Conservation (phyloP, 1,284 basidiomycete genomes). For the Fomitopsis palustris region DNA sequence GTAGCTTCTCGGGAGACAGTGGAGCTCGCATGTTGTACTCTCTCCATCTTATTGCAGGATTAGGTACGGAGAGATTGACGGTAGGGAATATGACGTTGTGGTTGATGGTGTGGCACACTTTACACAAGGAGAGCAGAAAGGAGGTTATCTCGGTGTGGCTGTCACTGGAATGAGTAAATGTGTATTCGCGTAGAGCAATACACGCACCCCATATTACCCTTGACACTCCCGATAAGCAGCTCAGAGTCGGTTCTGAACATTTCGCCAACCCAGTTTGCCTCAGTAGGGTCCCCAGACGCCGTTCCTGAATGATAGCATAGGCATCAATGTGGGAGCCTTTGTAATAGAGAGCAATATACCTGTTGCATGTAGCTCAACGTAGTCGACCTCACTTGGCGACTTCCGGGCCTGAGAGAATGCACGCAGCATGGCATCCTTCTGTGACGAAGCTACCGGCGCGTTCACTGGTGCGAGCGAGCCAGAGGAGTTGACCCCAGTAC, state of each 20-base stretch:
- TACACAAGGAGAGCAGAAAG: constrained; percentile 40
- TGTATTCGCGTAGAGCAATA: too few species aligned
- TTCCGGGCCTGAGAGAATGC: constrained; percentile 29
- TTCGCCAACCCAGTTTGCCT: constrained; percentile 45
- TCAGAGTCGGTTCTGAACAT: constrained; percentile 29
- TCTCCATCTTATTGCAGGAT: constrained; percentile 38
- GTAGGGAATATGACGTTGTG: constrained; percentile 36
- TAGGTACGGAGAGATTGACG: constrained; percentile 32
- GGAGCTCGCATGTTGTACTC: constrained; percentile 27
- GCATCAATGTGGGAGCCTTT: too few species aligned
- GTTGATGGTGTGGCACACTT: constrained; percentile 38
- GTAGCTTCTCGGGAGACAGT: constrained; percentile 9
- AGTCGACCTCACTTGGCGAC: constrained; percentile 39
- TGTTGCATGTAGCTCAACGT: constrained; percentile 46
- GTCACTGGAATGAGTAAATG: too few species aligned
- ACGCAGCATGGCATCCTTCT: constrained; percentile 32
- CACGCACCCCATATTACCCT: constrained; percentile 42
- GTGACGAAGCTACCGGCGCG: constrained; percentile 36
- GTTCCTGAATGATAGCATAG: constrained; percentile 29
- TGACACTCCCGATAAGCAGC: constrained; percentile 40
- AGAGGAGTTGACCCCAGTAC: constrained; percentile 35
- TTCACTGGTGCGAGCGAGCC: constrained; percentile 33
- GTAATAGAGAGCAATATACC: constrained; percentile 21
- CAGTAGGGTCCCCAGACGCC: constrained; percentile 44
- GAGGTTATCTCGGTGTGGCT: constrained; percentile 40